These are phyloP conservation scores for Tetracladium marchalianum DNA, from an alignment of 495 filamentous ascomycete genomes.

Conservation along the genomic window DNA sequence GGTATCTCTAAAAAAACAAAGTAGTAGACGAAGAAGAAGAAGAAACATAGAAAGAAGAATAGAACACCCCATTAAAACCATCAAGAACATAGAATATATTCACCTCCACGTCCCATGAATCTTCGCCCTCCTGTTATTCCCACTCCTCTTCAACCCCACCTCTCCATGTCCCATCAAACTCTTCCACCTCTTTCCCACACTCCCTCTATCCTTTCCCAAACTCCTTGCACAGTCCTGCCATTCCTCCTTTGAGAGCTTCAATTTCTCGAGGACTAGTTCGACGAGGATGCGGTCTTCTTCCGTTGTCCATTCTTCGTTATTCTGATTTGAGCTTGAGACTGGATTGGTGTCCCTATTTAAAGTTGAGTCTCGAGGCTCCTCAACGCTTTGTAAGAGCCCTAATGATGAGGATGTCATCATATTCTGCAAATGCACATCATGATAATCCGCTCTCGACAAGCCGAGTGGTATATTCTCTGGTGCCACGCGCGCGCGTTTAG, in stretches of 20 bases:
- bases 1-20: too few species aligned
- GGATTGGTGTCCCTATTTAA: constrained; percentile 18
- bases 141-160: constrained; percentile 41
- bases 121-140: constrained; percentile 34
- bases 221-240: constrained; percentile 71
- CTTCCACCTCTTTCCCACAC: constrained; percentile 62
- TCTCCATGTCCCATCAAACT: constrained; percentile 52
- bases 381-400: too few species aligned
- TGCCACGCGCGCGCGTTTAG: constrained; percentile 54
- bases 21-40: too few species aligned
- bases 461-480: constrained; percentile 61
- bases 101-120: constrained; percentile 43
- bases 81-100: constrained; percentile 3
- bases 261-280: constrained; percentile 64
- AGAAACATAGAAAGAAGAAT: too few species aligned
- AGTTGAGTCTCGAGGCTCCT: too few species aligned
- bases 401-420: neutral
- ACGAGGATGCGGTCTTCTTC: constrained; percentile 65
- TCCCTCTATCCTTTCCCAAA: constrained; percentile 55
- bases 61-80: too few species aligned
- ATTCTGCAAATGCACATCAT: constrained; percentile 39
- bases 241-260: constrained; percentile 59
- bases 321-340: constrained; percentile 27
- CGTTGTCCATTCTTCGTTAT: constrained; percentile 46
- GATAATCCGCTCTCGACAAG: constrained; percentile 54